Conservation (phyloP, 2,329 filamentous ascomycete species). For the Sarocladium kiliense region DNA sequence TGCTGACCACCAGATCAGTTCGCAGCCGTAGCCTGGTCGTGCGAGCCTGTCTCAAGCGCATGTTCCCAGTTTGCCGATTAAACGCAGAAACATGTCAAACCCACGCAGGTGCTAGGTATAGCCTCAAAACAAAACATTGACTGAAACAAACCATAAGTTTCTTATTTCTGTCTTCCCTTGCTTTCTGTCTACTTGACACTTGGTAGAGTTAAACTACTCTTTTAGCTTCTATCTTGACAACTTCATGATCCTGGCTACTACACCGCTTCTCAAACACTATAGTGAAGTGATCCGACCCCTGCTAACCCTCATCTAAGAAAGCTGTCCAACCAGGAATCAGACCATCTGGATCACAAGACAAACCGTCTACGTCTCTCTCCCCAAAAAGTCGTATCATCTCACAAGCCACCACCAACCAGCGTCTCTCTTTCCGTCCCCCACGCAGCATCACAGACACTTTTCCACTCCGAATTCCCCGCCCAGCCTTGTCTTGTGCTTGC, state of each 20-base stretch:
- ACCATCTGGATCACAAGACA: neutral
- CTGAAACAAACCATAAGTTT: neutral
- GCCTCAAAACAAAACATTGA: neutral
- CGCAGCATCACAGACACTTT: neutral
- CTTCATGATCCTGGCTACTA: too few relatives aligned
- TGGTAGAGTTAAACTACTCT: neutral
- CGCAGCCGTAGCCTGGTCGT: neutral
- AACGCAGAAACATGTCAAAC: neutral
- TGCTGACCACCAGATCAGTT: neutral
- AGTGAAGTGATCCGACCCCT: neutral
- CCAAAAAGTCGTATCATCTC: neutral
- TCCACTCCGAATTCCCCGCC: neutral
- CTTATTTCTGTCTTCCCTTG: neutral
- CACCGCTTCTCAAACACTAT: neutral
- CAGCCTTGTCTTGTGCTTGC: neutral
- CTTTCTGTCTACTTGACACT: neutral
- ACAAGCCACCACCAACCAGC: neutral
- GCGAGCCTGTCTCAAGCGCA: neutral
- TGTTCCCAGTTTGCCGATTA: neutral
- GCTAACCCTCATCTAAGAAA: neutral
- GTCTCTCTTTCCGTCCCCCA: neutral
- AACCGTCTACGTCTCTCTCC: neutral
- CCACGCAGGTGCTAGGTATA: neutral
- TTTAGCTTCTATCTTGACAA: neutral
- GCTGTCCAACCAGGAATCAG: neutral